These are phyloP conservation scores for Ramularia collo-cygni DNA, from an alignment of 2,329 filamentous ascomycete species.

Conservation along the genomic window DNA sequence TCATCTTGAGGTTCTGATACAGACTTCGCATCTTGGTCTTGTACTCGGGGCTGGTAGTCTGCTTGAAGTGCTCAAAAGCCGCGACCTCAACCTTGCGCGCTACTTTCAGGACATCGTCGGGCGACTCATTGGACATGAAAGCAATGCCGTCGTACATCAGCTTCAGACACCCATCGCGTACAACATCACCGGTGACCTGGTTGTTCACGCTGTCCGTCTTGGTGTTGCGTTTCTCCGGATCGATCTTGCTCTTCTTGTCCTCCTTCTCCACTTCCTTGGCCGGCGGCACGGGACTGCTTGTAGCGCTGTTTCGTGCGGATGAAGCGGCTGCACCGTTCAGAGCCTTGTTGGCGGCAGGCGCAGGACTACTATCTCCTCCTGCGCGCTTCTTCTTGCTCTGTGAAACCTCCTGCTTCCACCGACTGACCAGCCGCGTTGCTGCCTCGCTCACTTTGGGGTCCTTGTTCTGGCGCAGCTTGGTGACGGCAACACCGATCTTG, in stretches of 20 bases:
- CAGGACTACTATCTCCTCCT: constrained; percentile 37
- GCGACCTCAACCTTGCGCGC: constrained; percentile 70
- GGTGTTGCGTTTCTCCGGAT: constrained; percentile 72
- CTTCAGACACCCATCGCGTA: constrained; percentile 78
- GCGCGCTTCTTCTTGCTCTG: constrained; percentile 31
- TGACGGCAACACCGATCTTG: constrained; percentile 84
- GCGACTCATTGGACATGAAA: constrained; percentile 54
- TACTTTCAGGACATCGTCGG: constrained; percentile 60
- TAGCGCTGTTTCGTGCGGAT: constrained; percentile 16
- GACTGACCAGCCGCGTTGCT: constrained; percentile 75
- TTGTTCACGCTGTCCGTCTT: constrained; percentile 74
- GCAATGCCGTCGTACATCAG: constrained; percentile 92
- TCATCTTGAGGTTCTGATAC: constrained; percentile 91
- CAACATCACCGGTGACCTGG: constrained; percentile 64
- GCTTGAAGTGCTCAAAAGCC: constrained; percentile 62
- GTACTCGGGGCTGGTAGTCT: constrained; percentile 67
- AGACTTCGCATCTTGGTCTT: constrained; percentile 84
- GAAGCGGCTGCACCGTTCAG: constrained; percentile 31
- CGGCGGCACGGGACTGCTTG: constrained; percentile 35
- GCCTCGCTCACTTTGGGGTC: constrained; percentile 63
- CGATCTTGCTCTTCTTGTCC: constrained; percentile 42
- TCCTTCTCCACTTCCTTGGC: constrained; percentile 43
- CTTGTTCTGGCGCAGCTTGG: constrained; percentile 76
- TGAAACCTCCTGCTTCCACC: constrained; percentile 78
- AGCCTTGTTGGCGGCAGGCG: constrained; percentile 36